Base-by-base conservation (phyloP, 345 rosid genomes). In the Raphanus raphanistrum region DNA sequence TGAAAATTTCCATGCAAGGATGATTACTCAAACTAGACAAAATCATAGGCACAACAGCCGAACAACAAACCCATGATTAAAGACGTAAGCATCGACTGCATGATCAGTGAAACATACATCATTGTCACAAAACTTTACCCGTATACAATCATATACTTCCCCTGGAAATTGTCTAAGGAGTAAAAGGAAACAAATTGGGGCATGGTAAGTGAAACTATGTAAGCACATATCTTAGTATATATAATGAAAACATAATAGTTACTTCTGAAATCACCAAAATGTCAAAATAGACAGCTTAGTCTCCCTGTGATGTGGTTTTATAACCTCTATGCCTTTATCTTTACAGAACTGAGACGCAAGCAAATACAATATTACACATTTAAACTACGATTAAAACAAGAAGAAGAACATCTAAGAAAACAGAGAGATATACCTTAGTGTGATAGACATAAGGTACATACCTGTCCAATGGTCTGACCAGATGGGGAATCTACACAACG, bases 81-180 rank as follows among this genome's bases (percentile, higher is more conserved):
- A 63, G 96, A 92, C 71, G 90, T 79, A 73, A 92, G 84, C 82
- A 86, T 79, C 4, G 99, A 90, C 66, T 92, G 99, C 85, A 92
- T 13, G 76, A 92, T 86, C 83, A 91, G 92, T 1, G 97, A 90
- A 80, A 84, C 86, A 55, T 88, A 85, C 74, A 95, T 87, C 90
- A 86, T 91, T 69, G 59, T 90, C 17, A 90, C 97, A 74, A 92
- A 86, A 32, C 81, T 79, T 63, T 90, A 91, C 67, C 78, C 76
- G 80, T 88, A 92, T 63, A 88, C 81, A 72, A 95, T 60, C 96
- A 92, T 90, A 78, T 90, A 90, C 78, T 80, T 82, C 59, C 99
- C 96, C 98, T 95, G 87, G 76, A 79, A 84, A 76, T 66, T 73
- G 81, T 12, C 54, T 58, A 16, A 70, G 3, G 67, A 68, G 66